Conservation (phyloP, 768 basidiomycete species). For the Rhizopogon rudus region DNA sequence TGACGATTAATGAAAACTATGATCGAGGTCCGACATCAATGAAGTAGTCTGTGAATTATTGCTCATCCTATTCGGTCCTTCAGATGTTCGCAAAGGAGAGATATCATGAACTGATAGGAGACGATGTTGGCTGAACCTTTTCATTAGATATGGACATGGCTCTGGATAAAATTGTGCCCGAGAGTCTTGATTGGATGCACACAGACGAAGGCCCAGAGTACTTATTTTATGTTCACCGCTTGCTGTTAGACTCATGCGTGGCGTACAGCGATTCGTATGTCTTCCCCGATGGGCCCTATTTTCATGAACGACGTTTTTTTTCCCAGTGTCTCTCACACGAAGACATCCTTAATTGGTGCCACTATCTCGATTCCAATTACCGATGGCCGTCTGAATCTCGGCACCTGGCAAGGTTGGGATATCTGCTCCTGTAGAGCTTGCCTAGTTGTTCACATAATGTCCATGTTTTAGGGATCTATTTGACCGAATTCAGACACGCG, state of each 20-base stretch:
- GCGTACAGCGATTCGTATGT: conserved; percentile 68
- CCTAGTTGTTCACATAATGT: background rate
- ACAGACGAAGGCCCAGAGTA: conserved; percentile 92
- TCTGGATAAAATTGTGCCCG: conserved; percentile 83
- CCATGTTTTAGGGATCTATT: conserved; percentile 62
- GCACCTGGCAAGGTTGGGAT: conserved; percentile 84
- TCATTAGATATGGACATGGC: conserved; percentile 90
- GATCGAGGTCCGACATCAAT: conserved; percentile 53
- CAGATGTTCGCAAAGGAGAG: conserved; percentile 42
- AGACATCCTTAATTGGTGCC: conserved; percentile 79
- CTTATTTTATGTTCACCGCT: conserved; percentile 21
- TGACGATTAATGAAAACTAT: conserved; percentile 88
- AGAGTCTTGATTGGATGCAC: conserved; percentile 76
- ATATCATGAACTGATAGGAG: conserved; percentile 1
- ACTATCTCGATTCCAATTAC: conserved; percentile 84
- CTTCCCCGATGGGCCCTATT: conserved; percentile 2
- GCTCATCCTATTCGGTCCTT: background rate
- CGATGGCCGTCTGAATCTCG: conserved; percentile 69
- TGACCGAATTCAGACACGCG: conserved; percentile 76
- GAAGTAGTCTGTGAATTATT: background rate
- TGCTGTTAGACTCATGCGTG: conserved; percentile 7
- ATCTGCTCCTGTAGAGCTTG: background rate
- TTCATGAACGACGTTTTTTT: background rate
- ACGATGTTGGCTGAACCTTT: conserved; percentile 30
- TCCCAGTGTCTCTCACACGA: conserved; percentile 82